These are phyloP conservation scores for Aspergillus tamarii DNA, from an alignment of 2,329 filamentous ascomycete genomes.

Conservation along the genomic window DNA sequence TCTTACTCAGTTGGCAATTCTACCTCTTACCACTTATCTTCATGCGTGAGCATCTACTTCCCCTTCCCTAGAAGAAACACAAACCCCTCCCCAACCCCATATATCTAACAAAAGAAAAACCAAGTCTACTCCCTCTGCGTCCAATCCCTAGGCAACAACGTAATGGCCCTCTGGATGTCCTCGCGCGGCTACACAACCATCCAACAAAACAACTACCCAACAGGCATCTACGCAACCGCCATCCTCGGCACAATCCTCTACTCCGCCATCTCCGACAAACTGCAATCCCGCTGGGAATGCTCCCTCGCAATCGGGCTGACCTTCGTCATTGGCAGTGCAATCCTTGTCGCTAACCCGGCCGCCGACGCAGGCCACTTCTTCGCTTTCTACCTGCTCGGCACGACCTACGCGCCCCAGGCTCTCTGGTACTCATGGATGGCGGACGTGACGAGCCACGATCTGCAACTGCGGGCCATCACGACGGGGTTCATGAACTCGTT, in stretches of 20 bases:
- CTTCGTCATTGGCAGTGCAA: conserved; percentile 42
- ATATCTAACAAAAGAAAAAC: neutral
- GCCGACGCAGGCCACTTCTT: conserved; percentile 43
- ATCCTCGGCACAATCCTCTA: conserved; percentile 49
- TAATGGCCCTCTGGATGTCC: conserved; percentile 51
- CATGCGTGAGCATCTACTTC: conserved; percentile 40
- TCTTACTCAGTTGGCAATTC: conserved; percentile 51
- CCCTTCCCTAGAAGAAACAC: neutral
- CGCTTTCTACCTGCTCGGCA: conserved; percentile 50
- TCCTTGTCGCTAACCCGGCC: neutral
- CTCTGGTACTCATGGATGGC: conserved; percentile 55
- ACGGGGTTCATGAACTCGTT: conserved; percentile 51
- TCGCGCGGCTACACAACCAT: conserved; percentile 48
- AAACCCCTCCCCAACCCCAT: too few relatives aligned
- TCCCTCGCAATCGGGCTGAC: conserved; percentile 48
- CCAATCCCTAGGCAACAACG: conserved; percentile 49
- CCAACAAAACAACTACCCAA: conserved; percentile 52
- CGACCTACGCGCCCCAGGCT: conserved; percentile 51
- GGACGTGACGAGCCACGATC: conserved; percentile 38
- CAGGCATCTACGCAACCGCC: conserved; percentile 45
- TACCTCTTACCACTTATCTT: conserved; percentile 50
- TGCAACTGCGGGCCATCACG: conserved; percentile 50
- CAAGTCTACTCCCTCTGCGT: conserved; percentile 49
- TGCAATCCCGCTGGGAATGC: conserved; percentile 49
- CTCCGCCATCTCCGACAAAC: conserved; percentile 46